Evolutionary conservation across 2,329 filamentous ascomycete genomes (phyloP), one percentile per base, ranked within the genome.

Genomic region (Pseudopyrenochaeta lycopersici): DNA sequence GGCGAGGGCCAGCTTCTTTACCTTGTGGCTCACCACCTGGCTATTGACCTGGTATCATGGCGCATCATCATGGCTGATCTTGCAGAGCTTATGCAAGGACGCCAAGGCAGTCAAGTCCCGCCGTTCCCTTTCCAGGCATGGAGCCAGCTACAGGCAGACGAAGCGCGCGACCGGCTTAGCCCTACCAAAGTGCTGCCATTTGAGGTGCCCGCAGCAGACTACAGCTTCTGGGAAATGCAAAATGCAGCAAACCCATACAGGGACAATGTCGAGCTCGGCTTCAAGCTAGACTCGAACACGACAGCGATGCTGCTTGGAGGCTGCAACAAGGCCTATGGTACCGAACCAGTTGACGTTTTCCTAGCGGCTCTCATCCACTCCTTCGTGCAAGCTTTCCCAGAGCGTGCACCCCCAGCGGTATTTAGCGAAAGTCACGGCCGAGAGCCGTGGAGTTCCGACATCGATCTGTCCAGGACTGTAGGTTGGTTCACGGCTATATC

Each of bases 371-470:
- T 71, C 9, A 33, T 65, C 6, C 46, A 77, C 43, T 75, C 78
- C 0, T 81, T 81, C 56, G 84, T 1, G 80, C 77, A 44, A 80
- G 82, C 0, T 69, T 85, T 18, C 33, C 21, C 30, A 70, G 82
- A 87, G 45, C 76, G 84, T 10, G 46, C 54, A 0, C 63, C 76
- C 0, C 84, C 84, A 0, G 76, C 79, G 1, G 12, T 70, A 1
- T 66, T 50, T 30, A 51, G 33, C 12, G 66, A 68, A 45, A 52
- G 54, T 5, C 66, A 69, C 18, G 66, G 66, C 12, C 51, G 66
- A n/a, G 64, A 70, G 33, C 50, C 60, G 3, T 67, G 61, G 63
- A 76, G 79, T 14, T 52, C 53, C 11, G 41, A 47, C 2, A 60
- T 68, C 10, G 63, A 70, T 30, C 38, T 70, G 2, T 65, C 63